Base-by-base conservation (phyloP, 2,329 filamentous ascomycete species). In the Cadophora gregata region DNA sequence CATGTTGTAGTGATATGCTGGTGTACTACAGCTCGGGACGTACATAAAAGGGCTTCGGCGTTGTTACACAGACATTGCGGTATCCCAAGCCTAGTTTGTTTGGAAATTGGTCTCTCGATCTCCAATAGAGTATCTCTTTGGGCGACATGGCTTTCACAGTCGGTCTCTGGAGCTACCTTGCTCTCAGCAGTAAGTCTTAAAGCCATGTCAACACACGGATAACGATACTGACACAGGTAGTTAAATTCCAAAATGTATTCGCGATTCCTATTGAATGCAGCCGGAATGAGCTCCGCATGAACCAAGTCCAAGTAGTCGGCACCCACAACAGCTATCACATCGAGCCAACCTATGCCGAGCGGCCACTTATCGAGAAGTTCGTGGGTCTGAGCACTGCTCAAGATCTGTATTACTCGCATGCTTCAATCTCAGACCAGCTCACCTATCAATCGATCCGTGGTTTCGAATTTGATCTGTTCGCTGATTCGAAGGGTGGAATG, bases 261-360 rank as follows among this genome's bases (percentile, higher is more conserved):
- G 36, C 58, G 6, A 60, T 9, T 16, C 58, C 58, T 6, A 27
- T 25, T 31, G 4, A 12, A 1, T 24, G 58, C 42, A 27, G 33
- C 27, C 19, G 27, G 19, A n/a, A 48, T 19, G 38, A 48, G 8
- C 58, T 60, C 38, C 38, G 58, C 8, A 19, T 60, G 24, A 60
- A 60, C 31, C 36, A 60, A 48, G 38, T 60, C 27, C 58, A 60
- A 60, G 58, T 60, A 4, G 48, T 60, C 25, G 58, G 58, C 24
- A 48, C 38, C 10, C 58, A 60, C 38, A 60, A 60, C 42, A 60
- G 58, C 42, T 60, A 60, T 27, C 58, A 60, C 16, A 60, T 48
- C 27, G 58, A 60, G 27, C 21, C 58, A 19, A 60, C 58, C 19
- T 10, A 48, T 16, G 58, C 58, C 24, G 58, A 60, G 27, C 58